Percentiles rank a stretch among this genome's conserved stretches.
Conservation (phyloP, 1,284 basidiomycete genomes). For the Melampsora occidentalis region DNA sequence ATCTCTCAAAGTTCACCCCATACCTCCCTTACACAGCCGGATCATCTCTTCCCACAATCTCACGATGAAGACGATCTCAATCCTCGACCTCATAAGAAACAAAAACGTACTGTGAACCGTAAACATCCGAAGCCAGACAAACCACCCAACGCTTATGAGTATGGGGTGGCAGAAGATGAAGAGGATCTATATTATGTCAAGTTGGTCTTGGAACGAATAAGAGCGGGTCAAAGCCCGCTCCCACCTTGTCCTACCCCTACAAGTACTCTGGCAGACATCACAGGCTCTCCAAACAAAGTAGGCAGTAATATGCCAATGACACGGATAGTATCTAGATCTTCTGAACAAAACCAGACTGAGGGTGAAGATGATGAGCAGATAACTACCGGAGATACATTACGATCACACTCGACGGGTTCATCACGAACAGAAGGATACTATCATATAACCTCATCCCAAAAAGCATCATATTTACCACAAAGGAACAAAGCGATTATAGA, state of each 20-base stretch:
- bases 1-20: not conserved
- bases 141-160: conserved; percentile 62
- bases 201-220: conserved; percentile 61
- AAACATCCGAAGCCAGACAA: conserved; percentile 51
- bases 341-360: conserved; percentile 53
- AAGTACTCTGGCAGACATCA: not conserved
- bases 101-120: not conserved
- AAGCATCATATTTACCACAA: conserved; percentile 73
- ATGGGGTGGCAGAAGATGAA: conserved; percentile 72
- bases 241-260: conserved; percentile 46
- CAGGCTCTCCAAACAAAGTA: conserved; percentile 5
- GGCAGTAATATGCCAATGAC: conserved; percentile 48
- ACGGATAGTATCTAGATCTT: conserved; percentile 1
- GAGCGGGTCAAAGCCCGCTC: conserved; percentile 48
- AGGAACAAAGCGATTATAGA: conserved; percentile 60
- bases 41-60: too few relatives aligned
- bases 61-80: not conserved
- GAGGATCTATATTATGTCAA: conserved; percentile 86
- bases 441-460: conserved; percentile 86
- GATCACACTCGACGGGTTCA: conserved; percentile 71
- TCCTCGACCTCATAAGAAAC: not conserved
- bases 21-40: not conserved
- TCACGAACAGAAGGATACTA: conserved; percentile 92
- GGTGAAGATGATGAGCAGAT: conserved; percentile 41
- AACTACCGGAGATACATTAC: conserved; percentile 42